Base-by-base conservation (phyloP, 495 filamentous ascomycete species). In the Patellaria atrata region DNA sequence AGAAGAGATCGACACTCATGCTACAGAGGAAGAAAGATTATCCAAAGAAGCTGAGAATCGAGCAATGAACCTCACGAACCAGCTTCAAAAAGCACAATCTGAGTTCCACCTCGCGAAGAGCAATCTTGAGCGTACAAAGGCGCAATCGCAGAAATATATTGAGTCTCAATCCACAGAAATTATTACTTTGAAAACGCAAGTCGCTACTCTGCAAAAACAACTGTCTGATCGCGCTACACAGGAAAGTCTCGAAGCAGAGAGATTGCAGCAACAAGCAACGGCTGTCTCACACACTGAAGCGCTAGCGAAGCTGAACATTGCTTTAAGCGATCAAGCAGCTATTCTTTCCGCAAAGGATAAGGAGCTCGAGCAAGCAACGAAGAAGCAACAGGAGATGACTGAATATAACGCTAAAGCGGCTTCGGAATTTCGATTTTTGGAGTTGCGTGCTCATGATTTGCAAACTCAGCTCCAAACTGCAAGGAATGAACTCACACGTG, bases 31-130 rank as follows among this genome's bases (percentile, higher is more conserved):
- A 44, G 20, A 40, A 28, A n/a, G 45, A 27, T 10, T n/a, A n/a
- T n/a, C n/a, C n/a, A n/a, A n/a, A n/a, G 37, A 44, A 9, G 44
- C 38, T 30, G 45, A 48, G 20, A 22, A n/a, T n/a, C n/a, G n/a
- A n/a, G n/a, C n/a, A n/a, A n/a, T n/a, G n/a, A n/a, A n/a, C n/a
- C n/a, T n/a, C n/a, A n/a, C n/a, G n/a, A n/a, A n/a, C n/a, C n/a
- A n/a, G n/a, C n/a, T n/a, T n/a, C n/a, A n/a, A n/a, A n/a, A n/a
- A n/a, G n/a, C n/a, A n/a, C n/a, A n/a, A n/a, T n/a, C n/a, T n/a
- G n/a, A n/a, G n/a, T n/a, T n/a, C n/a, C n/a, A n/a, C n/a, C n/a
- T n/a, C n/a, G n/a, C n/a, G n/a, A n/a, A n/a, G n/a, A n/a, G n/a
- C n/a, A n/a, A n/a, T n/a, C n/a, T n/a, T n/a, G n/a, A n/a, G n/a